These are phyloP conservation scores for Barnettozyma botsteinii DNA, from an alignment of 805 yeast genomes.

Conservation along the genomic window DNA sequence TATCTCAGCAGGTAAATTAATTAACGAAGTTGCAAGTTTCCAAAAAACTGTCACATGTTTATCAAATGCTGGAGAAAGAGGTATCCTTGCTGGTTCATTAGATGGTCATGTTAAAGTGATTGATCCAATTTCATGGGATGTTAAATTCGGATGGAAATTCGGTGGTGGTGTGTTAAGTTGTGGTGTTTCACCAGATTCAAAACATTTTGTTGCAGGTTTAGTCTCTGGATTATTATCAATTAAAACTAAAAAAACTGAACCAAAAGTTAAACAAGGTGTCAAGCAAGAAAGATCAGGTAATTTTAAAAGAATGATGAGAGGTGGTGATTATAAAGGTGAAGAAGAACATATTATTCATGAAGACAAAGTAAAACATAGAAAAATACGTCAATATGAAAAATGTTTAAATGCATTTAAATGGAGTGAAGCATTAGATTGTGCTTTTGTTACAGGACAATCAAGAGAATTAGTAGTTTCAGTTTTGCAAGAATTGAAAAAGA, in stretches of 20 bases:
- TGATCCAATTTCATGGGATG: slow-evolving; percentile 77
- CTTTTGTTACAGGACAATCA: slow-evolving; percentile 72
- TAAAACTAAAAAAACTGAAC: slow-evolving; percentile 74
- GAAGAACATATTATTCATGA: slow-evolving; percentile 68
- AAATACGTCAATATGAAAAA: slow-evolving; percentile 75
- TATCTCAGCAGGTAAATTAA: slow-evolving; percentile 64
- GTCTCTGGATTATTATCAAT: slow-evolving; percentile 85
- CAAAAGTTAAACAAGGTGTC: slow-evolving; percentile 46
- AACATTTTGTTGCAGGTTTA: slow-evolving; percentile 89
- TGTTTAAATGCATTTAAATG: slow-evolving; percentile 84
- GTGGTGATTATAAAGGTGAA: slow-evolving; percentile 87
- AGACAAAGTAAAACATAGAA: slow-evolving; percentile 54
- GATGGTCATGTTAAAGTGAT: slow-evolving; percentile 97
- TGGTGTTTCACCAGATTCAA: slow-evolving; percentile 80
- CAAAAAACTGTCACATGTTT: slow-evolving; percentile 90
- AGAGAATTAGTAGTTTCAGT: slow-evolving; percentile 79
- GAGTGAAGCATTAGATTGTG: slow-evolving; percentile 88
- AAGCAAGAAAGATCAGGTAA: slow-evolving; percentile 51
- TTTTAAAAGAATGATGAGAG: slow-evolving; percentile 79
- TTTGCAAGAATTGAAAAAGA: slow-evolving; percentile 74
- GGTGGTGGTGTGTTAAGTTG: slow-evolving; percentile 89
- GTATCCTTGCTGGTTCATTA: slow-evolving; percentile 87
- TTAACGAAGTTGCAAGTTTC: slow-evolving; percentile 75
- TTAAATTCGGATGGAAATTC: slow-evolving; percentile 95
- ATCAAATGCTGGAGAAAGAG: slow-evolving; percentile 58